Evolutionary conservation across 2,329 filamentous ascomycete species (phyloP).

Genomic region (Neonectria sp.): DNA sequence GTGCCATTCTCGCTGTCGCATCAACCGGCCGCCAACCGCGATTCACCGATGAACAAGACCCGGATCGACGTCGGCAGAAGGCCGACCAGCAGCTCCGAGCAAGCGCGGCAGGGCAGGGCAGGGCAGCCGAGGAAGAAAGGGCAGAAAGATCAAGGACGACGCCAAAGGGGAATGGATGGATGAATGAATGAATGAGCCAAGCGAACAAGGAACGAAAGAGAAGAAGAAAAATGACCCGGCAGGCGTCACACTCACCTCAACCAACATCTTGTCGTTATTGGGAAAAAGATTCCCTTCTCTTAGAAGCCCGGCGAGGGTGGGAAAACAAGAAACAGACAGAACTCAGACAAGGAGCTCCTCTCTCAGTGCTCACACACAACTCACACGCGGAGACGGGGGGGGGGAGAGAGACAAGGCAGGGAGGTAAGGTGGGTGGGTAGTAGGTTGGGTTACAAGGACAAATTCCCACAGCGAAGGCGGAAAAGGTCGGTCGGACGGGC

Average conservation of each 20-base stretch:
- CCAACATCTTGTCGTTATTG: constrained; percentile 51
- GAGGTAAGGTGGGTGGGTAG: constrained; percentile 12
- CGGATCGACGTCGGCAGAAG: neutral
- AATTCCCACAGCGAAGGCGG: constrained; percentile 34
- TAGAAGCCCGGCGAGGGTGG: constrained; percentile 13
- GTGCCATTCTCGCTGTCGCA: constrained; percentile 18
- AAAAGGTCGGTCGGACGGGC: constrained; percentile 29
- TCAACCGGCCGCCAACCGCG: constrained; percentile 32
- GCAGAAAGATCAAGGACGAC: neutral
- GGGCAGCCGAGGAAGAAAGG: neutral
- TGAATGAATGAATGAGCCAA: neutral
- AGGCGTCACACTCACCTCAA: constrained; percentile 52
- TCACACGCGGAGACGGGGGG: constrained; percentile 19
- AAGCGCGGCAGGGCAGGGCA: too few species aligned
- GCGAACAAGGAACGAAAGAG: constrained; percentile 25
- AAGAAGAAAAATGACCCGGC: constrained; percentile 19
- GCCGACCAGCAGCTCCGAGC: neutral
- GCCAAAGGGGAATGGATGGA: neutral
- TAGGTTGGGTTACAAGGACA: constrained; percentile 26
- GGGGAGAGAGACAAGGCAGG: constrained; percentile 16
- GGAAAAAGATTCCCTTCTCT: constrained; percentile 17
- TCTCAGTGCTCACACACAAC: constrained; percentile 10
- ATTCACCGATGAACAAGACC: constrained; percentile 32
- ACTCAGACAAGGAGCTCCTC: constrained; percentile 17
- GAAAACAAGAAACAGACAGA: constrained; percentile 25